These are phyloP conservation scores for Naematelia encephala DNA, from an alignment of 768 basidiomycete species.

Conservation along the genomic window DNA sequence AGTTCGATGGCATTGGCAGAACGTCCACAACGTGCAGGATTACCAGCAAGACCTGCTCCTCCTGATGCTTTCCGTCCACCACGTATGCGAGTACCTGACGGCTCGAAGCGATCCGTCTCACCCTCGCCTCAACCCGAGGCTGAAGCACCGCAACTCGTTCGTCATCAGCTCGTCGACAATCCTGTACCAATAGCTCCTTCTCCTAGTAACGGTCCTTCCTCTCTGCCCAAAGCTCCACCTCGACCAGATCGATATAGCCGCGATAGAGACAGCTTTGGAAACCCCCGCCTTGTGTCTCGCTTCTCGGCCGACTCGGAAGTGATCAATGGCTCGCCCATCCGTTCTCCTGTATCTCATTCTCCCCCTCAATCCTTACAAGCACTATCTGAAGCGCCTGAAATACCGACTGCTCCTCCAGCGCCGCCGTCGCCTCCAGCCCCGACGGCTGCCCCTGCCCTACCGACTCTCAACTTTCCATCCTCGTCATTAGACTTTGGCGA, in stretches of 20 bases:
- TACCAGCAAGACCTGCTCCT: conserved; percentile 45
- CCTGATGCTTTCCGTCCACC: conserved; percentile 52
- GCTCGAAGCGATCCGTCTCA: conserved; percentile 1
- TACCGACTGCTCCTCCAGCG: not conserved
- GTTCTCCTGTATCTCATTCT: conserved; percentile 20
- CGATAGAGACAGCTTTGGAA: conserved; percentile 33
- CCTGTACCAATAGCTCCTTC: conserved; percentile 25
- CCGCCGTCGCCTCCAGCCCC: conserved; percentile 3
- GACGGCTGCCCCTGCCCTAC: conserved; percentile 18
- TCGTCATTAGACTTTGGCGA: conserved; percentile 9
- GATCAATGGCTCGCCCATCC: conserved; percentile 35
- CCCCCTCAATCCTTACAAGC: conserved; percentile 15
- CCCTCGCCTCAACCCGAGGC: conserved; percentile 8
- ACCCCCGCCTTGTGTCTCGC: conserved; percentile 28
- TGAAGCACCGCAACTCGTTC: conserved; percentile 6
- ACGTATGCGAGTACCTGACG: conserved; percentile 24
- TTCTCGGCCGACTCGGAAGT: conserved; percentile 45
- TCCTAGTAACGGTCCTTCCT: conserved; percentile 10
- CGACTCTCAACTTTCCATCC: conserved; percentile 19
- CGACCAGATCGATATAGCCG: conserved; percentile 34
- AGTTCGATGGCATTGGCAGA: conserved; percentile 31
- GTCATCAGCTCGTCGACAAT: conserved; percentile 28
- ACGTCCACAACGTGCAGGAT: conserved; percentile 18
- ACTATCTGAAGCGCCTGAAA: conserved; percentile 6
- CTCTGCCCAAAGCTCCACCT: conserved; percentile 28